Evolutionary conservation across 1,284 basidiomycete species (phyloP).

Genomic region (Tilletia walkeri): DNA sequence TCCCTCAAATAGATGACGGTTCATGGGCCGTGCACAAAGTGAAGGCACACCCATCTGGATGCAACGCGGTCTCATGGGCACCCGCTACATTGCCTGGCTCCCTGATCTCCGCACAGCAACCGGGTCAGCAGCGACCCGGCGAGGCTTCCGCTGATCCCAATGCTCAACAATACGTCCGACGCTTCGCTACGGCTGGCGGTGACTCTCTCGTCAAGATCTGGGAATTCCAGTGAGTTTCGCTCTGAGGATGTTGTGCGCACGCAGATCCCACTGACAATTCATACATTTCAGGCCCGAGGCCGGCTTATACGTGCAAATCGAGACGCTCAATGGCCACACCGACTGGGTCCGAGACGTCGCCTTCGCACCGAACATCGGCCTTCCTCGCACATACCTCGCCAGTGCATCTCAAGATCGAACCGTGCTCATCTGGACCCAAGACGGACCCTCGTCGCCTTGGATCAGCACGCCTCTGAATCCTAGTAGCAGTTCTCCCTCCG

Average conservation of each 20-base stretch:
- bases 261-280: neutral
- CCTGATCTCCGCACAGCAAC: conserved; percentile 51
- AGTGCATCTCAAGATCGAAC: conserved; percentile 85
- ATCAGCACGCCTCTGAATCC: conserved; percentile 81
- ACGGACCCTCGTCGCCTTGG: conserved; percentile 76
- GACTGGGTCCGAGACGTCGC: conserved; percentile 99
- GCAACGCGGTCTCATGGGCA: conserved; percentile 96
- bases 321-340: conserved; percentile 63
- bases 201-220: conserved; percentile 95
- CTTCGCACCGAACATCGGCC: conserved; percentile 93
- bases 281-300: neutral
- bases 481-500: conserved; percentile 33
- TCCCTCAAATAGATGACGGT: conserved; percentile 72
- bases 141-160: conserved; percentile 19
- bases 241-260: conserved; percentile 41
- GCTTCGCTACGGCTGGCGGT: conserved; percentile 89
- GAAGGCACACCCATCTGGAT: conserved; percentile 91
- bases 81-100: conserved; percentile 84
- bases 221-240: conserved; percentile 64
- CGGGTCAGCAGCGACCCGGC: conserved; percentile 51
- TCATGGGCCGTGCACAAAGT: conserved; percentile 95
- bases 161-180: conserved; percentile 31
- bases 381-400: conserved; percentile 90
- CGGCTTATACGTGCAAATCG: conserved; percentile 43
- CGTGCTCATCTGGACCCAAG: conserved; percentile 91